These are phyloP conservation scores for Monosporozyma servazzii DNA, from an alignment of 805 yeast genomes.

Conservation along the genomic window DNA sequence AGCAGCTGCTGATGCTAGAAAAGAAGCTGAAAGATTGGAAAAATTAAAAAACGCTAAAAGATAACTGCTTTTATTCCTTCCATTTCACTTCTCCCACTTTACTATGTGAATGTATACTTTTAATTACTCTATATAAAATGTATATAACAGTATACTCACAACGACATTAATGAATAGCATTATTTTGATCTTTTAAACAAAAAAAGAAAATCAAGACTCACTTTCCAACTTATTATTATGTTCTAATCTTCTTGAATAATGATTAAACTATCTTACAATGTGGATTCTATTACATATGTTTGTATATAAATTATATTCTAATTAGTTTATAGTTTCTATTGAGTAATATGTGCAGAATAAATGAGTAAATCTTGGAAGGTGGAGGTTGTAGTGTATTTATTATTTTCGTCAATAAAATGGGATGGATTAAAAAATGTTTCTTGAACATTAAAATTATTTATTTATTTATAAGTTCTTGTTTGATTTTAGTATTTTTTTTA, in stretches of 20 bases:
- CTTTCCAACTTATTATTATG: too few relatives aligned
- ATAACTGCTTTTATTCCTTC: neutral
- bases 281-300: conserved; percentile 4
- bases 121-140: neutral
- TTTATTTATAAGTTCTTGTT: neutral
- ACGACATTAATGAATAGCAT: neutral
- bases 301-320: conserved; percentile 1
- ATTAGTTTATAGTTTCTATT: neutral
- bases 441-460: neutral
- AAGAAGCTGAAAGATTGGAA: conserved; percentile 26
- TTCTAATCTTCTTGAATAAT: neutral
- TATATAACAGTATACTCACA: neutral
- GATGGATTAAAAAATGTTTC: neutral
- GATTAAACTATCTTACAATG: neutral
- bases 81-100: neutral
- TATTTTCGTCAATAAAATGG: neutral
- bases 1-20: conserved; percentile 39
- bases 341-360: conserved; percentile 1
- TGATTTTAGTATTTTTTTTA: neutral
- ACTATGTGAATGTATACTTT: neutral
- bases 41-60: conserved; percentile 12
- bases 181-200: neutral
- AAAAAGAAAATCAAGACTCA: too few relatives aligned
- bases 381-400: neutral
- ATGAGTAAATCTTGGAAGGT: neutral